Percentiles rank a stretch among this genome's conserved stretches.
Evolutionary conservation across 2,329 filamentous ascomycete genomes (phyloP).

Genomic region (Neofusicoccum laricinum): DNA sequence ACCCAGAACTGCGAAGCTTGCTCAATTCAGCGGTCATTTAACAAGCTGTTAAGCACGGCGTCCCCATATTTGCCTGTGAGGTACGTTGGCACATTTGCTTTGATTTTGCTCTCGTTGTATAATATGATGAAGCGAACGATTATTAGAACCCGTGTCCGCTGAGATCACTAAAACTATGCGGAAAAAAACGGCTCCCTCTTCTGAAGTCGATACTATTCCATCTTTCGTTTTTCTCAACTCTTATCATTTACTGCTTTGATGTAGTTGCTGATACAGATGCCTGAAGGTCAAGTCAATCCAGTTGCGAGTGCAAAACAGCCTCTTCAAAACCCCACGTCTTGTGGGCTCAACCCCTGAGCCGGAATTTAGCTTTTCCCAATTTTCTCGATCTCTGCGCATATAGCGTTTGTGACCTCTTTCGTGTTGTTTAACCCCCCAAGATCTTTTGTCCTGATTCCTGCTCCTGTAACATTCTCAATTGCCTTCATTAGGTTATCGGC

Average conservation of each 20-base stretch:
- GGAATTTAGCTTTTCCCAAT: constrained; percentile 29
- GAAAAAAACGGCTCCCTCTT: background rate
- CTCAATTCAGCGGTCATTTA: too few relatives aligned
- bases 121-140: constrained; percentile 11
- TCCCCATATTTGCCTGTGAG: too few relatives aligned
- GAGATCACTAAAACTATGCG: background rate
- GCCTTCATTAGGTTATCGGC: constrained; percentile 57
- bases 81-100: background rate
- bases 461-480: constrained; percentile 59
- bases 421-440: constrained; percentile 58
- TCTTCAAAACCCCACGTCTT: background rate
- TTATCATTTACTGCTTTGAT: background rate
- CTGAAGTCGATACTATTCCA: background rate
- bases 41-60: too few relatives aligned
- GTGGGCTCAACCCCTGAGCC: background rate
- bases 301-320: background rate
- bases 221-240: background rate
- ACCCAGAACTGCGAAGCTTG: too few relatives aligned
- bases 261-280: background rate
- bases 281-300: background rate
- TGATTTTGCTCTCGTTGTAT: constrained; percentile 6
- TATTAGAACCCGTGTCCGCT: background rate
- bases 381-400: constrained; percentile 51
- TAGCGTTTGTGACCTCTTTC: constrained; percentile 57
- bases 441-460: constrained; percentile 56